These are phyloP conservation scores for Phaeotremella fagi DNA, from an alignment of 768 basidiomycete genomes.

Conservation along the genomic window DNA sequence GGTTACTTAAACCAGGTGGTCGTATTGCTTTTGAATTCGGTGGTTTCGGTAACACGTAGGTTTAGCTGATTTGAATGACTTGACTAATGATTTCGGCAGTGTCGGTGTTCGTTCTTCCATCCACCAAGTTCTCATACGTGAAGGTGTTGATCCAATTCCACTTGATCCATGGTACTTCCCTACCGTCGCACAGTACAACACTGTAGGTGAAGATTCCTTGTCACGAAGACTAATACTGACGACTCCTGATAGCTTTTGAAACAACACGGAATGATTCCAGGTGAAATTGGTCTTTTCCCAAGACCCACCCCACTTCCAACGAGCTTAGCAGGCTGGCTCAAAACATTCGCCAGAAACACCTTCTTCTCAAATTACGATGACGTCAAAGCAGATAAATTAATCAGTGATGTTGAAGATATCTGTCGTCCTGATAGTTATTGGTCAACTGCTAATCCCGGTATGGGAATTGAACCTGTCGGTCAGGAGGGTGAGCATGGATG, in stretches of 20 bases:
- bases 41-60: conserved; percentile 66
- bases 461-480: conserved; percentile 10
- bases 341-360: conserved; percentile 60
- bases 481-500: conserved; percentile 47
- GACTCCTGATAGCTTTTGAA: conserved; percentile 18
- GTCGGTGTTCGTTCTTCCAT: conserved; percentile 59
- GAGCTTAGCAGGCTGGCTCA: conserved; percentile 58
- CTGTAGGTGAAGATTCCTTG: conserved; percentile 57
- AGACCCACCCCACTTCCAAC: conserved; percentile 48
- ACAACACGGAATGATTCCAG: conserved; percentile 16
- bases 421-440: conserved; percentile 31
- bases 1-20: conserved; percentile 64
- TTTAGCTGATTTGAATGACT: neutral
- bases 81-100: conserved; percentile 10
- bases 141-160: conserved; percentile 58
- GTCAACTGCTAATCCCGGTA: conserved; percentile 23
- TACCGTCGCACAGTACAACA: conserved; percentile 61
- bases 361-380: conserved; percentile 59
- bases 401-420: conserved; percentile 57
- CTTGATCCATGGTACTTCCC: conserved; percentile 86
- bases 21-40: conserved; percentile 73
- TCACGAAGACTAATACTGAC: neutral
- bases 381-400: conserved; percentile 58
- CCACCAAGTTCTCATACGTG: conserved; percentile 54
- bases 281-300: conserved; percentile 36